These are phyloP conservation scores for Raddia guianensis DNA, from an alignment of 176 grass and related monocot genomes.

Conservation along the genomic window DNA sequence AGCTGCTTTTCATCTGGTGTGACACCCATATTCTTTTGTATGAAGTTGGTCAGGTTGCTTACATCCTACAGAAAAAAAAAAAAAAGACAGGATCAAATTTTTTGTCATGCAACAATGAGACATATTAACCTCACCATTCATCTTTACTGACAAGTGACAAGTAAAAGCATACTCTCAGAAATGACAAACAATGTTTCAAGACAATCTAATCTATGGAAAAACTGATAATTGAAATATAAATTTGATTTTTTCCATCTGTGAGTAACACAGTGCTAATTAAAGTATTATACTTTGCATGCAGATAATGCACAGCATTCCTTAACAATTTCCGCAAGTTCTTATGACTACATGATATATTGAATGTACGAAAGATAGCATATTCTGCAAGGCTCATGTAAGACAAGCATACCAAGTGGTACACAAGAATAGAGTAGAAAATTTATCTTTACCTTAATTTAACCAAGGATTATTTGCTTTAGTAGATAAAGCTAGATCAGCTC, in stretches of 20 bases:
- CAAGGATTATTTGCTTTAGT: background rate
- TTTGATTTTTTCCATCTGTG: background rate
- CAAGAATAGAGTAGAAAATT: no score
- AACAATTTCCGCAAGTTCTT: background rate
- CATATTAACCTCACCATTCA: conserved; percentile 31
- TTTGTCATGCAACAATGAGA: conserved; percentile 31
- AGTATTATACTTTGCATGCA: no score
- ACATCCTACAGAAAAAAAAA: conserved; percentile 77
- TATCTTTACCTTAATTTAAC: conserved; percentile 14
- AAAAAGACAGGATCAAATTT: no score
- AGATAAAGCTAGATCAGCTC: background rate
- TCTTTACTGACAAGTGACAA: conserved; percentile 6
- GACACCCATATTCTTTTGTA: conserved; percentile 82
- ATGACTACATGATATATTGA: no score
- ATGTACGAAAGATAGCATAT: no score
- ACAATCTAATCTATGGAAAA: conserved; percentile 23
- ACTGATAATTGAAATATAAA: background rate
- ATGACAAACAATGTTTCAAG: background rate
- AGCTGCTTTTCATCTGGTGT: conserved; percentile 90
- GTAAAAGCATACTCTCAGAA: conserved; percentile 20
- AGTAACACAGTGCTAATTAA: background rate
- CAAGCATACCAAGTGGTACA: no score
- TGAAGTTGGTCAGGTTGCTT: conserved; percentile 73
- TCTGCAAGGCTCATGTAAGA: no score
- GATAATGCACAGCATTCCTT: no score